phyloP scores from a whole-genome alignment of 2,329 filamentous ascomycete species.

The Aspergillus sp. region DNA sequence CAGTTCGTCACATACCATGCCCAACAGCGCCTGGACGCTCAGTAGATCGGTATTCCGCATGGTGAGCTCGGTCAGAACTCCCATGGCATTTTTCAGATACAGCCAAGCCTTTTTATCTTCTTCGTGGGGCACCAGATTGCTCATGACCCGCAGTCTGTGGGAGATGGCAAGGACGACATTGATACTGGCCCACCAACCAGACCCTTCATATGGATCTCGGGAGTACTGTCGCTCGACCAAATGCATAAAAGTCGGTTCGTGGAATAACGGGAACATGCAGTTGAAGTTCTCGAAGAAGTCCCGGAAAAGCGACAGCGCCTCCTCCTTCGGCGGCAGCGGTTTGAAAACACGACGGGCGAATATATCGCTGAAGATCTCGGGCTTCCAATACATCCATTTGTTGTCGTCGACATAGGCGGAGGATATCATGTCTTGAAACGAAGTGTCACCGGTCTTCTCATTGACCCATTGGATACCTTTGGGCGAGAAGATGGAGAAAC shows the following conservation, averaged over 20 bases:
- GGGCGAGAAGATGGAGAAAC: constrained; percentile 97
- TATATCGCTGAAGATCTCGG: constrained; percentile 92
- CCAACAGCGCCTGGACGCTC: constrained; percentile 89
- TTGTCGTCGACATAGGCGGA: constrained; percentile 88
- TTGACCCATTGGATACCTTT: constrained; percentile 99
- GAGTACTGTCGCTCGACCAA: constrained; percentile 93
- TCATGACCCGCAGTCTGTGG: constrained; percentile 90
- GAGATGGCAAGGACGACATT: constrained; percentile 94
- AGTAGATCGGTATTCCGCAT: constrained; percentile 95
- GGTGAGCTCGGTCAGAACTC: constrained; percentile 84
- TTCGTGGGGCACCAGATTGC: constrained; percentile 82
- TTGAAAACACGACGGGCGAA: constrained; percentile 84
- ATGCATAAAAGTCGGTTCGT: constrained; percentile 98
- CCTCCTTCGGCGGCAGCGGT: constrained; percentile 78
- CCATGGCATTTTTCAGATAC: constrained; percentile 95
- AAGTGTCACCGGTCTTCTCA: constrained; percentile 91
- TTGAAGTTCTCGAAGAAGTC: constrained; percentile 99
- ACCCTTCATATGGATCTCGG: constrained; percentile 85
- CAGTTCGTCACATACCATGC: constrained; percentile 61
- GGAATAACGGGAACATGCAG: constrained; percentile 96
- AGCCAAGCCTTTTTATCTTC: constrained; percentile 95
- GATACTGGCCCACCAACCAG: constrained; percentile 97
- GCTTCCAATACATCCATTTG: constrained; percentile 97
- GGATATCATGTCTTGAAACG: constrained; percentile 92
- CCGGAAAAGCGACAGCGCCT: constrained; percentile 81